Base-by-base conservation (phyloP, 306 rosid species). In the Lagenaria siceraria region DNA sequence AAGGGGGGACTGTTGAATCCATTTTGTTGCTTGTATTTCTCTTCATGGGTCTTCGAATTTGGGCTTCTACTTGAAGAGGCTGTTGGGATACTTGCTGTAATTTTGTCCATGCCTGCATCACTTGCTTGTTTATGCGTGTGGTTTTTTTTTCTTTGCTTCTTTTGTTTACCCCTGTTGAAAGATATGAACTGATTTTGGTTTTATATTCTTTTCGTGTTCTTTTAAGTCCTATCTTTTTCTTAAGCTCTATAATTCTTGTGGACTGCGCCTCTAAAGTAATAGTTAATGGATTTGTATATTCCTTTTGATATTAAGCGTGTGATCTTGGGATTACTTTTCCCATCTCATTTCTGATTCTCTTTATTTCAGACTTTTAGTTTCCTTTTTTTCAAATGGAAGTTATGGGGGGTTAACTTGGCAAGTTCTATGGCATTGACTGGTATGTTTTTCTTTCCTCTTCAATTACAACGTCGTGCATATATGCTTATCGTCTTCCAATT, bases 371-470 rank as follows among this genome's bases (percentile, higher is more conserved):
- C 29, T 21, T 75, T 40, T 49, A 33, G 63, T 75, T 22, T 40
- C 73, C 33, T 14, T 21, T 33, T 19, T 33, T 36, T 9, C 68
- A 55, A 4, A 75, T 75, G 78, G 78, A 75, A 36, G 53, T 75
- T 8, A 22, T 75, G 21, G 78, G 78, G 52, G 78, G 64, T 33
- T 75, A 75, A 75, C 31, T 21, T 14, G 66, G 52, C 78, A 22
- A 55, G 68, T 75, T 75, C 78, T 75, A 75, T 75, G 78, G 78
- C 78, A 36, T 75, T 75, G 68, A 54, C 52, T 33, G 78, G 78
- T 75, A 35, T 19, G 64, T 29, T 49, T 31, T 53, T 75, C 22
- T 18, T 31, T 33, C 49, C 63, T 74, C 49, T 74, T 56, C 42
- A 33, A 54, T 2, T 31, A 63, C n/a, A 31, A 35, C 9, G 7